Base-by-base conservation (phyloP, 116 monocot genomes). In the Zostera marina region DNA sequence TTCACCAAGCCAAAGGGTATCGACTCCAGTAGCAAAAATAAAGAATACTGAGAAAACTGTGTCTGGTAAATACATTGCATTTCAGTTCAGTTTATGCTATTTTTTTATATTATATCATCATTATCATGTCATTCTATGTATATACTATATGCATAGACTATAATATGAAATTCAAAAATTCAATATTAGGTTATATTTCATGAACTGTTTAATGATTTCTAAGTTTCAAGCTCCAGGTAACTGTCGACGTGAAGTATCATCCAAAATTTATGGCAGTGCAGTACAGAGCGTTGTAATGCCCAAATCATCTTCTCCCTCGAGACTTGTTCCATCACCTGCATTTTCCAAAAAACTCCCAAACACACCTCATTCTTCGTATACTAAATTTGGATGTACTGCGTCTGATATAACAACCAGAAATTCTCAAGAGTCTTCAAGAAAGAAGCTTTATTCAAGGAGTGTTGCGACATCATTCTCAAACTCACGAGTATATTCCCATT, bases 1-100 rank as follows among this genome's bases (percentile, higher is more conserved):
- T 26, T 39, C 55, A 41, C 74, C 75, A 53, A 64, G 32, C 40
- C 76, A 72, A 52, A 72, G 59, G 58, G 10, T 47, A 25, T 66
- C 54, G 7, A 20, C 11, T 10, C 23, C 39, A 44, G 23, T 22
- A 39, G 32, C 48, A 52, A 0, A 22, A 42, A 15, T 38, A 15
- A 61, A 43, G 14, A 43, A 40, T 11, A 70, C 21, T 43, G 61
- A 20, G 46, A 72, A 63, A 44, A 16, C 32, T 63, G 59, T 59
- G 22, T 4, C 66, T 64, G 68, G 79, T 84, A 63, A 14, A 13
- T 38, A 15, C 15, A 25, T 10, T 32, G 11, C 16, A 43, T 47
- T 15, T 10, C 21, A 14, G 12, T 21, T 15, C 9, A 14, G 12
- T 21, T 15, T 4, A 59, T 41, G 5, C 22, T 7, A n/a, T 65